Base-by-base conservation (phyloP, 2,329 filamentous ascomycete species). In the Nakataea oryzae region DNA sequence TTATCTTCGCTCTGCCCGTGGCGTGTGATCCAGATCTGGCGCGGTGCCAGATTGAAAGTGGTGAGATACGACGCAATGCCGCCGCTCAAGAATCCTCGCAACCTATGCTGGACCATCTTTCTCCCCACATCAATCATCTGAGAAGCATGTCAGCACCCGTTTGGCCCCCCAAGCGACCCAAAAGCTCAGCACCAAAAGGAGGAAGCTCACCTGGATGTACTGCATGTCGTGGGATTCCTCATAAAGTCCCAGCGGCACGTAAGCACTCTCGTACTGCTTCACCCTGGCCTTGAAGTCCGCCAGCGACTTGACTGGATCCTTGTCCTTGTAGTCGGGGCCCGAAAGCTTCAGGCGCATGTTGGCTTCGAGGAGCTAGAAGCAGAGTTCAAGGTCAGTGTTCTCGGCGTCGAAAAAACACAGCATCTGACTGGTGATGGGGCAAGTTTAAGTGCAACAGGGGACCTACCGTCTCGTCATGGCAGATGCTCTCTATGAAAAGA, bases 341-440 rank as follows among this genome's bases (percentile, higher is more conserved):
- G 91, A 96, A 8, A 97, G 85, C 79, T 97, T 97, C 65, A 97
- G 79, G 30, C 93, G 91, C 92, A 97, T 97, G 71, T 97, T 97
- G 24, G 93, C 91, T 74, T 97, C 93, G 50, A 97, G 81, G 29
- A 97, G 79, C 74, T 86, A 64, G 9, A 30, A n/a, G 24, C 13
- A 27, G 24, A 7, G 28, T 54, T 17, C 21, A 12, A 11, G 24
- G 17, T 24, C 50, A 60, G 21, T 24, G 14, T 12, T 3, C 26
- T 56, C 54, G 11, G 41, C 21, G 41, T 9, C 11, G 41, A 47
- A 55, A 8, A 24, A 55, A 24, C 54, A 55, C 14, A 24, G 54
- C 8, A 55, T 12, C 14, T 12, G 54, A 24, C 13, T 12, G 21
- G 41, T 47, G 54, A 5, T 14, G 27, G 27, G 27, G 24, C 12